Conservation (phyloP, 2,329 filamentous ascomycete species). For the Myriangium duriaei region DNA sequence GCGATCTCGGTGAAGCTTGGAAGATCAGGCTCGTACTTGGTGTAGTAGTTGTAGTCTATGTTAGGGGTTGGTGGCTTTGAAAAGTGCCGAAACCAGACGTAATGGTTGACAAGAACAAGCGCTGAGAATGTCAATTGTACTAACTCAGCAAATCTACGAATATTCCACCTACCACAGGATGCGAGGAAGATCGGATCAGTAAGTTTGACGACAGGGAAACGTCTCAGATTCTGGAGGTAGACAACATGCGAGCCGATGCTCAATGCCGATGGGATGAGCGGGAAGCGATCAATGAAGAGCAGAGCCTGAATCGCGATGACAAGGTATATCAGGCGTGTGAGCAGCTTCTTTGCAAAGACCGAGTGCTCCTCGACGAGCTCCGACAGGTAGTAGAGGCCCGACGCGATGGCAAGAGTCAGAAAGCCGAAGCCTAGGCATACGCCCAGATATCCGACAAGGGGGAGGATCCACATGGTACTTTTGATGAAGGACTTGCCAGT, state of each 20-base stretch:
- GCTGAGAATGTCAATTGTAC: conserved; percentile 32
- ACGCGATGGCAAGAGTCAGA: conserved; percentile 88
- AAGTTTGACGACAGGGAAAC: conserved; percentile 67
- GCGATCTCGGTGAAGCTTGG: conserved; percentile 90
- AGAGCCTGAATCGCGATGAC: conserved; percentile 63
- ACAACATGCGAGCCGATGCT: conserved; percentile 13
- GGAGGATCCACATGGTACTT: conserved; percentile 95
- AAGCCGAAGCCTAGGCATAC: conserved; percentile 84
- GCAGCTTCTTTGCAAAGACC: conserved; percentile 76
- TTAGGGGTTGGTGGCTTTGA: conserved; percentile 45
- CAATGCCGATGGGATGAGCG: conserved; percentile 43
- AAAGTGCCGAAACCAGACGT: conserved; percentile 92
- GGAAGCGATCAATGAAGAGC: conserved; percentile 76
- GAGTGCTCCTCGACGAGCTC: conserved; percentile 98
- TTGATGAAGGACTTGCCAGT: too few species aligned
- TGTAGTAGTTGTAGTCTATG: conserved; percentile 40
- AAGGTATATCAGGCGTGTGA: conserved; percentile 72
- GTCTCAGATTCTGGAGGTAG: conserved; percentile 69
- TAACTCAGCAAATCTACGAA: neutral
- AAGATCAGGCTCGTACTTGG: conserved; percentile 28
- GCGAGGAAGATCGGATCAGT: conserved; percentile 75
- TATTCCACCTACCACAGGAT: conserved; percentile 56
- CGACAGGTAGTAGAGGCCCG: conserved; percentile 95
- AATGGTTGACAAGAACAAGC: conserved; percentile 82
- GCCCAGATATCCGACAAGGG: conserved; percentile 78